Evolutionary conservation across 371 early-diverging fungal species (phyloP).

Genomic region (Mucor circinelloides): DNA sequence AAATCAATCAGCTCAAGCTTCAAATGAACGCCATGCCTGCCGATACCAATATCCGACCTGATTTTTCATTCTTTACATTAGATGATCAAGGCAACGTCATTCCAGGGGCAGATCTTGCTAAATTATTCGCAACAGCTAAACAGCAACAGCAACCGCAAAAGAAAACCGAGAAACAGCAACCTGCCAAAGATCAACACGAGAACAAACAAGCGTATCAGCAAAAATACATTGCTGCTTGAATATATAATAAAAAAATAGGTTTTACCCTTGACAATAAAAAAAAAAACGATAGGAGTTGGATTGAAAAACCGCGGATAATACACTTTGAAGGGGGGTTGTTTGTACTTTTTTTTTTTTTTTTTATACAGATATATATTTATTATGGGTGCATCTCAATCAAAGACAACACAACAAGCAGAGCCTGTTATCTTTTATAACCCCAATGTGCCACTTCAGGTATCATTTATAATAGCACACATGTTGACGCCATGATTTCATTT

Average conservation of each 20-base stretch:
- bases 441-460: conserved; percentile 31
- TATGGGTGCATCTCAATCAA: conserved; percentile 31
- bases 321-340: not conserved
- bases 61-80: conserved; percentile 7
- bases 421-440: conserved; percentile 31
- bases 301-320: not conserved
- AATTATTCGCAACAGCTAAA: not conserved
- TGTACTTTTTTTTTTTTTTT: not conserved
- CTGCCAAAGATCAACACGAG: conserved; percentile 22
- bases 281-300: not conserved
- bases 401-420: conserved; percentile 11
- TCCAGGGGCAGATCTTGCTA: conserved; percentile 9
- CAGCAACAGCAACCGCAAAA: not conserved
- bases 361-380: not conserved
- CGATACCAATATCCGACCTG: not conserved
- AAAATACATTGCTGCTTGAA: conserved; percentile 10
- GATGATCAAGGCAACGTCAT: conserved; percentile 25
- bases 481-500: not conserved
- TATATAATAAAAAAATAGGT: conserved; percentile 1
- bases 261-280: conserved; percentile 5
- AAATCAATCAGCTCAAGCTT: conserved; percentile 28
- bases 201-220: conserved; percentile 23
- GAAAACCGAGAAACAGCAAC: not conserved
- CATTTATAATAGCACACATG: not conserved
- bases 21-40: conserved; percentile 9